Percentiles rank a stretch among this genome's conserved stretches.
Evolutionary conservation across 192 early-diverging fungal genomes (phyloP).

Genomic region (Backusella luteola): DNA sequence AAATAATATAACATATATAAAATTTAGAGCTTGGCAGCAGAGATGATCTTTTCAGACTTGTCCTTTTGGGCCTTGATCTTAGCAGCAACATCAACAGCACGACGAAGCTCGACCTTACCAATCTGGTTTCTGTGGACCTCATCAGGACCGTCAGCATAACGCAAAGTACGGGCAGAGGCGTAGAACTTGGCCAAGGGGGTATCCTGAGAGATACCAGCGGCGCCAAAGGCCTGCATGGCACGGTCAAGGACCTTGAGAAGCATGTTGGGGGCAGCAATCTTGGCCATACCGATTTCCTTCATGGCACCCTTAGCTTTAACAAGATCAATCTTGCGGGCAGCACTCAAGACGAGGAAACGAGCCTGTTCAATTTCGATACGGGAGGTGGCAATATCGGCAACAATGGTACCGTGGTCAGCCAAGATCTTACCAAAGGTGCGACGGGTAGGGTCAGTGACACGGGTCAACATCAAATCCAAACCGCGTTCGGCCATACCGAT

Average conservation of each 20-base stretch:
- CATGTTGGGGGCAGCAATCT: constrained; percentile 80
- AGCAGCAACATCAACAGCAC: constrained; percentile 43
- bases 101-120: constrained; percentile 69
- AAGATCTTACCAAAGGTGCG: constrained; percentile 88
- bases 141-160: constrained; percentile 84
- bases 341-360: constrained; percentile 88
- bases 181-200: constrained; percentile 82
- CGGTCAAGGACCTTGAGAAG: constrained; percentile 78
- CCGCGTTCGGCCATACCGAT: constrained; percentile 94
- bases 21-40: constrained; percentile 15
- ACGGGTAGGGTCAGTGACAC: constrained; percentile 76
- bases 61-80: constrained; percentile 22
- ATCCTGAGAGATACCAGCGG: constrained; percentile 87
- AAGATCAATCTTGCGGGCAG: constrained; percentile 90
- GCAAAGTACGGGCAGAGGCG: constrained; percentile 76
- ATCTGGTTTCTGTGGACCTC: constrained; percentile 66
- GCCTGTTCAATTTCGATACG: constrained; percentile 92
- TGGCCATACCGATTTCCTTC: constrained; percentile 97
- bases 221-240: constrained; percentile 93
- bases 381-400: constrained; percentile 78
- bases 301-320: constrained; percentile 84
- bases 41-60: constrained; percentile 1
- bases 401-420: constrained; percentile 79
- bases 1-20: not conserved
- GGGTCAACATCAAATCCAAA: constrained; percentile 79